phyloP scores from a whole-genome alignment of 352 stramenopile genomes.

The Phytophthora hybrid region DNA sequence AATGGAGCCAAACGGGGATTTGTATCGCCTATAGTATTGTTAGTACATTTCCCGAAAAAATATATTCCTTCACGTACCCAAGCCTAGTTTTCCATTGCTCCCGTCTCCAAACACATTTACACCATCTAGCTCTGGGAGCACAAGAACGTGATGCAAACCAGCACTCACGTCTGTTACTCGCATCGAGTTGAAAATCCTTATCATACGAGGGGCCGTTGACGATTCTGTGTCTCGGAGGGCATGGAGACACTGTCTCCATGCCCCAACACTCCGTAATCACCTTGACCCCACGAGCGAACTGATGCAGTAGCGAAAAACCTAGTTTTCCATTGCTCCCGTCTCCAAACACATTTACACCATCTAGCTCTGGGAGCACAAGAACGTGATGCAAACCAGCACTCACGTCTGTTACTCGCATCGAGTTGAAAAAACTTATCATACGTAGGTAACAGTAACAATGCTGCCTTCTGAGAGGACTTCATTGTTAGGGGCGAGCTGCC shows the following conservation, averaged over 20 bases:
- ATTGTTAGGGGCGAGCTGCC: too few species aligned
- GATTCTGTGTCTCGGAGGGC: slow-evolving; percentile 52
- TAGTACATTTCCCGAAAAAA: not conserved
- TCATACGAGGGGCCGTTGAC: slow-evolving; percentile 47
- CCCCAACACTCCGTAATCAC: slow-evolving; percentile 65
- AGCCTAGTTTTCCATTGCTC: slow-evolving; percentile 66
- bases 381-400: slow-evolving; percentile 69
- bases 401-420: slow-evolving; percentile 58
- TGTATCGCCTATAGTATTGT: slow-evolving; percentile 47
- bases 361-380: slow-evolving; percentile 70
- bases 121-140: slow-evolving; percentile 73
- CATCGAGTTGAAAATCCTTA: slow-evolving; percentile 67
- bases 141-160: slow-evolving; percentile 68
- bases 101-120: slow-evolving; percentile 77
- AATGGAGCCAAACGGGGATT: slow-evolving; percentile 44
- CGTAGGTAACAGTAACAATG: slow-evolving; percentile 1
- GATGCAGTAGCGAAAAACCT: not conserved
- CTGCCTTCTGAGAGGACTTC: too few species aligned
- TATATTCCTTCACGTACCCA: slow-evolving; percentile 44
- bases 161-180: slow-evolving; percentile 62
- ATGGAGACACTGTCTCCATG: too few species aligned
- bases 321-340: slow-evolving; percentile 71
- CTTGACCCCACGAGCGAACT: slow-evolving; percentile 82
- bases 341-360: slow-evolving; percentile 77
- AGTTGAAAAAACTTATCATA: slow-evolving; percentile 66